A percentile compares a stretch with the other conserved stretches of the same genome.
Conservation (phyloP, 345 rosid genomes). For the Lepidium sativum region DNA sequence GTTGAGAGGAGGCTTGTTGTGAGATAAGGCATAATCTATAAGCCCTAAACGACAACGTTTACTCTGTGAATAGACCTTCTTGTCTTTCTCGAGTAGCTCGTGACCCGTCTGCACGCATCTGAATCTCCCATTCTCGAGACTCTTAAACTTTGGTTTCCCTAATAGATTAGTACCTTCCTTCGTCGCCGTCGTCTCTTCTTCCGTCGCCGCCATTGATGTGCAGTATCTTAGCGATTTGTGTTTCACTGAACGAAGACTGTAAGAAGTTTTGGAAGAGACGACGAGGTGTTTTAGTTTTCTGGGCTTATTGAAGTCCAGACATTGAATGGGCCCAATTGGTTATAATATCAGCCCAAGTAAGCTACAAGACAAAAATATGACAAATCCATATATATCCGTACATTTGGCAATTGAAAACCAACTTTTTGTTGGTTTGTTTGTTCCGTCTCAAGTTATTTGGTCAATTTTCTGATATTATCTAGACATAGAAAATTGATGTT, state of each 20-base stretch:
- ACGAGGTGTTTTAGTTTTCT: background rate
- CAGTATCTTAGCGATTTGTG: background rate
- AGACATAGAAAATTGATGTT: too few relatives aligned
- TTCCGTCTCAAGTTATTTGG: too few relatives aligned
- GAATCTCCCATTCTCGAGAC: slow-evolving; percentile 67
- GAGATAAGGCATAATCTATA: slow-evolving; percentile 62
- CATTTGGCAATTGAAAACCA: too few relatives aligned
- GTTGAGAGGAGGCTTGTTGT: slow-evolving; percentile 69
- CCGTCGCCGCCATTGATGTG: slow-evolving; percentile 24
- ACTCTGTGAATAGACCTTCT: slow-evolving; percentile 55
- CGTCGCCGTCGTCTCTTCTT: slow-evolving; percentile 21
- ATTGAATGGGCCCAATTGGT: slow-evolving; percentile 10
- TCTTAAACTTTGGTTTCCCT: slow-evolving; percentile 55
- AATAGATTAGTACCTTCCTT: slow-evolving; percentile 64
- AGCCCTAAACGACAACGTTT: slow-evolving; percentile 91
- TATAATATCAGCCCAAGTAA: background rate
- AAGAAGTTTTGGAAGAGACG: too few relatives aligned
- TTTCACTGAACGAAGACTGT: too few relatives aligned
- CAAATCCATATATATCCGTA: background rate
- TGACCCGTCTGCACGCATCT: slow-evolving; percentile 92
- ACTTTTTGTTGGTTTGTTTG: too few relatives aligned
- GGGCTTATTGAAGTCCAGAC: background rate
- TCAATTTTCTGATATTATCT: too few relatives aligned
- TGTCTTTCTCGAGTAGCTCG: slow-evolving; percentile 70
- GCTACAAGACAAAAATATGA: background rate